Conservation (phyloP, 2,329 filamentous ascomycete genomes). For the Trichoderma brevicompactum region DNA sequence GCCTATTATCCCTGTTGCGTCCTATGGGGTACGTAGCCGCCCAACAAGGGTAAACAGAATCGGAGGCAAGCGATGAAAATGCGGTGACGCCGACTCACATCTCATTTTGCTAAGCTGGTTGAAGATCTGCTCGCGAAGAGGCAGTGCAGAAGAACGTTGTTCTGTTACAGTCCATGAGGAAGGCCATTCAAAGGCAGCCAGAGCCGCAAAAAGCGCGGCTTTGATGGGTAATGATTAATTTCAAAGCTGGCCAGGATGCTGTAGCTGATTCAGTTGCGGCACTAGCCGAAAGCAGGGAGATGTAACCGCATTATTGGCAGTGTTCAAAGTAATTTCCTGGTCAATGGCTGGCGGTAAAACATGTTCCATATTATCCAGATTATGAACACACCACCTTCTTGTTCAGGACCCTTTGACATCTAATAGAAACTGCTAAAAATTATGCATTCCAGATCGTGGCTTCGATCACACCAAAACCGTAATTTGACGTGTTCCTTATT, state of each 20-base stretch:
- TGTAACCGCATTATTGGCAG: slow-evolving; percentile 20
- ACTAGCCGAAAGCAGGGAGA: slow-evolving; percentile 17
- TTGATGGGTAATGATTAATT: neutral
- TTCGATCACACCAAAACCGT: slow-evolving; percentile 11
- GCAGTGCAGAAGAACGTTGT: neutral
- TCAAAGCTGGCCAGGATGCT: neutral
- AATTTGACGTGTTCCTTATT: neutral
- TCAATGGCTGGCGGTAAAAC: slow-evolving; percentile 8
- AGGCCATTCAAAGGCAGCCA: neutral
- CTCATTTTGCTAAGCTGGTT: neutral
- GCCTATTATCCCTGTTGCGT: slow-evolving; percentile 17
- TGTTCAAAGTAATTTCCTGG: slow-evolving; percentile 3
- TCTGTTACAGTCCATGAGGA: neutral
- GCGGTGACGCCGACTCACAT: slow-evolving; percentile 24
- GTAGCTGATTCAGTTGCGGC: neutral
- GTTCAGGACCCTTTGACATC: neutral
- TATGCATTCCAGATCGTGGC: slow-evolving; percentile 11
- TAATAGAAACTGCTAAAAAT: neutral
- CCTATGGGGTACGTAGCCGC: slow-evolving; percentile 21
- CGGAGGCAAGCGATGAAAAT: slow-evolving; percentile 17
- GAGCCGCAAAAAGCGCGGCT: neutral
- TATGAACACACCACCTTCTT: slow-evolving; percentile 22
- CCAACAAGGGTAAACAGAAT: slow-evolving; percentile 7
- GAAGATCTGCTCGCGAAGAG: neutral
- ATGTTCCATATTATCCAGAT: slow-evolving; percentile 12